Base-by-base conservation (phyloP, 2,329 filamentous ascomycete species). In the Eutypella sp. region DNA sequence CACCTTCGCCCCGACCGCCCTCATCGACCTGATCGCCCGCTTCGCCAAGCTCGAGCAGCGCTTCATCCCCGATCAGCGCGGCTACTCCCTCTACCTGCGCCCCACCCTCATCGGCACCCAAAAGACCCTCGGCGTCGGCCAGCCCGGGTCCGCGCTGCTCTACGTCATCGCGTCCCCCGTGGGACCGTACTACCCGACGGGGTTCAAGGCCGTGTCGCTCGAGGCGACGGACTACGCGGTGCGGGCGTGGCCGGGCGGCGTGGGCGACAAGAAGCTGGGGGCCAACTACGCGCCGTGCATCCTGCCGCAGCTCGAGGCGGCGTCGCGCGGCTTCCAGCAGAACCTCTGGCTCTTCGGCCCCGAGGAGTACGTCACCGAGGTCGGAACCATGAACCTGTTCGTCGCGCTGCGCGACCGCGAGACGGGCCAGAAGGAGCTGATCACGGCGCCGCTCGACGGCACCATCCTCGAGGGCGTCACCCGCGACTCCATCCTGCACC, bases 221-320 rank as follows among this genome's bases (percentile, higher is more conserved):
- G 93, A 97, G 73, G 93, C 93, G 22, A 97, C 93, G 44, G 87
- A 95, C 71, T 96, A 96, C 68, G 92, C 92, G 45, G 90, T 96
- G 51, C 89, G 93, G 56, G 93, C 93, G 47, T 99, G 93, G 93
- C 93, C 93, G 40, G 93, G 93, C 49, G 93, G 93, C 64, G 92
- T 96, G 25, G 93, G 93, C 59, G 90, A 97, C 75, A 95, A 93
- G 82, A 99, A 99, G 75, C 83, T 99, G 27, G 93, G 93, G 51
- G 93, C 92, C 62, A 99, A 99, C 79, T 99, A 99, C 67, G 93
- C 93, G n/a, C 93, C 93, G 5, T 97, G 93, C 74, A 92, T 99
- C 60, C 75, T 97, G n/a, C 93, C 93, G 16, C 93, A 99, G 72
- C 81, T 93, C 60, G 82, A 96, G 70, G 93, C 93, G 36, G 89